phyloP scores from a whole-genome alignment of 2,329 filamentous ascomycete species.

The Metarhizium anisopliae region DNA sequence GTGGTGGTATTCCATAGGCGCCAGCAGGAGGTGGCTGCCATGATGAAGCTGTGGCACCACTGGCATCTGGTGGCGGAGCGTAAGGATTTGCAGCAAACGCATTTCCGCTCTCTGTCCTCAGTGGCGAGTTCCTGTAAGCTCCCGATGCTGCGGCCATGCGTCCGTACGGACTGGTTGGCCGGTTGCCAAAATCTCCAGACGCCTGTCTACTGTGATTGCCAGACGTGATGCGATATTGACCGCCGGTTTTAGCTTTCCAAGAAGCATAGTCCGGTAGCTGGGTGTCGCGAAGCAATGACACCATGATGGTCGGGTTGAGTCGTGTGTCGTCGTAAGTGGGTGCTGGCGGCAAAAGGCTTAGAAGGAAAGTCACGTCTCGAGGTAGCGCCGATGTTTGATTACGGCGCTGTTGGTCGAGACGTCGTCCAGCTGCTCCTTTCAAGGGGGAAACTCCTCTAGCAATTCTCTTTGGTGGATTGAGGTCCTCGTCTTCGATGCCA shows the following conservation, averaged over 20 bases:
- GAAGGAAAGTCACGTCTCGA: conserved; percentile 53
- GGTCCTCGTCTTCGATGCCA: conserved; percentile 61
- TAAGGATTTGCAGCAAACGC: conserved; percentile 20
- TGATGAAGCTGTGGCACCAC: conserved; percentile 11
- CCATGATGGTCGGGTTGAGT: conserved; percentile 63
- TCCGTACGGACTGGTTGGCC: conserved; percentile 40
- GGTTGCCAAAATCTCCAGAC: conserved; percentile 33
- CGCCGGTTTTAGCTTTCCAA: conserved; percentile 39
- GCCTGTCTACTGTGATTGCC: conserved; percentile 30
- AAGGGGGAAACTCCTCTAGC: conserved; percentile 84
- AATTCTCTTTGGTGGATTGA: conserved; percentile 74
- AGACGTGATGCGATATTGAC: conserved; percentile 24
- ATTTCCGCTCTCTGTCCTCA: conserved; percentile 34
- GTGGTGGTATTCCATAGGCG: conserved; percentile 20
- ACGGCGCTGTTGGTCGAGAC: conserved; percentile 68
- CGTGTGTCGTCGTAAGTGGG: conserved; percentile 62
- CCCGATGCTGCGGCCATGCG: conserved; percentile 29
- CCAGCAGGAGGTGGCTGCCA: conserved; percentile 21
- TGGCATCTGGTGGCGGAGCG: conserved; percentile 17
- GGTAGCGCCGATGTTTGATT: conserved; percentile 62
- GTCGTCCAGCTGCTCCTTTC: conserved; percentile 80
- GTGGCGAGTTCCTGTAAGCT: conserved; percentile 42
- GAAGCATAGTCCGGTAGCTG: conserved; percentile 52
- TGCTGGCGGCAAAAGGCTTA: conserved; percentile 67
- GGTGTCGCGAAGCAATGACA: conserved; percentile 61